Evolutionary conservation across 163 green algal species (phyloP).

Genomic region (Prototheca wickerhamii): DNA sequence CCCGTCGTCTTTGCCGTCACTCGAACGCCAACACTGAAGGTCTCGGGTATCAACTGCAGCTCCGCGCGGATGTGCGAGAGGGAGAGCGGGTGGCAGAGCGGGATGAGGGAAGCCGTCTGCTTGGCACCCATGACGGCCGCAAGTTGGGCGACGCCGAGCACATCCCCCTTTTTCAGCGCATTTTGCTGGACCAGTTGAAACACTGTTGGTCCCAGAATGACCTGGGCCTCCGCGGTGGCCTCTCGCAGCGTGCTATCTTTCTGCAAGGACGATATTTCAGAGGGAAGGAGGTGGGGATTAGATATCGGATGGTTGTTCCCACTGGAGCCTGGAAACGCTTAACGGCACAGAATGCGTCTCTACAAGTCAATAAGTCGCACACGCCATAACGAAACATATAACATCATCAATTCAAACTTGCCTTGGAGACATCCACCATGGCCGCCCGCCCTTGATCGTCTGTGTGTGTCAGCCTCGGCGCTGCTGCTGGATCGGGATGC

Average conservation of each 20-base stretch:
- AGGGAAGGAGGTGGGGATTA: not conserved
- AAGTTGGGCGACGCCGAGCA: slow-evolving; percentile 28
- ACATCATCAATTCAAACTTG: not conserved
- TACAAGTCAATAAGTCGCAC: too few relatives aligned
- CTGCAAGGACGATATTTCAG: slow-evolving; percentile 11
- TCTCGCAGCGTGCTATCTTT: slow-evolving; percentile 41
- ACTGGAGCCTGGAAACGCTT: too few relatives aligned
- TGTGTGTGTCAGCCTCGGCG: slow-evolving; percentile 23
- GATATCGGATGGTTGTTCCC: too few relatives aligned
- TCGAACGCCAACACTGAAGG: slow-evolving; percentile 42
- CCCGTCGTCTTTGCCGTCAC: slow-evolving; percentile 46
- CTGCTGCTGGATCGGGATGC: not conserved
- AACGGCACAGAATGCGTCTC: too few relatives aligned
- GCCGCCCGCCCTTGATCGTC: slow-evolving; percentile 23
- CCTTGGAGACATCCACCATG: slow-evolving; percentile 45
- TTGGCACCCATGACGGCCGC: slow-evolving; percentile 83
- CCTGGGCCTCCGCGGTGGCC: slow-evolving; percentile 45
- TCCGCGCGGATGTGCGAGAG: slow-evolving; percentile 39
- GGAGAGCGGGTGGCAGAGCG: slow-evolving; percentile 88
- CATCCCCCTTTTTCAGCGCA: slow-evolving; percentile 31
- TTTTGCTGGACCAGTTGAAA: slow-evolving; percentile 46
- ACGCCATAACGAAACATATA: too few relatives aligned
- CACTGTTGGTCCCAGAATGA: slow-evolving; percentile 44
- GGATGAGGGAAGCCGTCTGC: slow-evolving; percentile 78
- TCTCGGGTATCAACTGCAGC: slow-evolving; percentile 39